phyloP scores from a whole-genome alignment of 139 green algal genomes.

The Chlorella ohadii region DNA sequence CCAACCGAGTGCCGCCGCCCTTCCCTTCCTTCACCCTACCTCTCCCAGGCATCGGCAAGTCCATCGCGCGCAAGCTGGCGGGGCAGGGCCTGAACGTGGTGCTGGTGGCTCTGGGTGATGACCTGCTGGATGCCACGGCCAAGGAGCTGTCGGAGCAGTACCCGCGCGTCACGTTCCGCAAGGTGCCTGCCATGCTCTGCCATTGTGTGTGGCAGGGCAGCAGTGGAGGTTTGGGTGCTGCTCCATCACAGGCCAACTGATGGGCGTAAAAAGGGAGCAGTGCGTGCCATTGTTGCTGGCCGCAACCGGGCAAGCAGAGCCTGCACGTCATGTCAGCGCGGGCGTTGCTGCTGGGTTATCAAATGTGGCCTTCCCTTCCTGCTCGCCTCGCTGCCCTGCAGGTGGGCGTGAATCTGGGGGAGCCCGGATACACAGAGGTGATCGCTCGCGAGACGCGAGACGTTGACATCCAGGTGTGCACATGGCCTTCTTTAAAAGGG shows the following conservation, averaged over 20 bases:
- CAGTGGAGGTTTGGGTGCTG: no score
- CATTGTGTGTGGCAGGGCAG: no score
- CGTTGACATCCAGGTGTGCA: conserved; percentile 72
- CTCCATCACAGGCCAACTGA: neutral
- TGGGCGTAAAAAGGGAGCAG: no score
- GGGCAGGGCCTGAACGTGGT: conserved; percentile 91
- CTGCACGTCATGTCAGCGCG: no score
- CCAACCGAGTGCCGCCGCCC: neutral
- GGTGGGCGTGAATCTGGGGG: conserved; percentile 84
- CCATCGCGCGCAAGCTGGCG: conserved; percentile 82
- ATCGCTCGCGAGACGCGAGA: conserved; percentile 81
- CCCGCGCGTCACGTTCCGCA: conserved; percentile 77
- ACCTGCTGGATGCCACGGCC: conserved; percentile 75
- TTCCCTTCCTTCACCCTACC: neutral
- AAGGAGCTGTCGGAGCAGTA: conserved; percentile 74
- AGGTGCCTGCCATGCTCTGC: conserved; percentile 57
- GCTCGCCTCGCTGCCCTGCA: conserved; percentile 17
- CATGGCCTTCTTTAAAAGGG: no score
- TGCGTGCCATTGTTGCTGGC: no score
- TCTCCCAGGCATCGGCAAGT: conserved; percentile 91
- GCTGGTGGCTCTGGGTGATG: conserved; percentile 86
- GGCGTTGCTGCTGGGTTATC: neutral
- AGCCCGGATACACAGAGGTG: conserved; percentile 73
- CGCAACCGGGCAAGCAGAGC: no score
- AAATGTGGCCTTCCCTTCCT: no score